Evolutionary conservation across 2,329 filamentous ascomycete genomes (phyloP).

Genomic region (Drechslera avenae): DNA sequence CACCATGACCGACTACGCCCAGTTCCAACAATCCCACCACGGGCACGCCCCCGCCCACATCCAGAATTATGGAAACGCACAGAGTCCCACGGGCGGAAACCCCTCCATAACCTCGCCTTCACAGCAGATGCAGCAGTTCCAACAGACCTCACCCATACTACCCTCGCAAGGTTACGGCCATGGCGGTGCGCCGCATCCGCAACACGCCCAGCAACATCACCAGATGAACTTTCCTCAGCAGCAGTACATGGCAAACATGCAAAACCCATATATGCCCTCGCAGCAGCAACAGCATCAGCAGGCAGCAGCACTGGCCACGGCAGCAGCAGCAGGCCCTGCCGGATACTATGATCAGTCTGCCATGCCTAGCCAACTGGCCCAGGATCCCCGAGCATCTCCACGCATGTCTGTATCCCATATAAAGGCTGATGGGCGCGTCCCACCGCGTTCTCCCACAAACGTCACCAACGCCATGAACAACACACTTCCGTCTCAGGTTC

Average conservation of each 20-base stretch:
- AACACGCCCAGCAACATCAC: conserved; percentile 65
- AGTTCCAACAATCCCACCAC: conserved; percentile 55
- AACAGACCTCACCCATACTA: conserved; percentile 78
- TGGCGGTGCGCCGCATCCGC: conserved; percentile 64
- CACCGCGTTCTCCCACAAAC: conserved; percentile 76
- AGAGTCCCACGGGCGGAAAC: conserved; percentile 44
- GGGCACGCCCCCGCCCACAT: conserved; percentile 50
- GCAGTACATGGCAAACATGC: conserved; percentile 78
- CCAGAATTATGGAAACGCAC: conserved; percentile 47
- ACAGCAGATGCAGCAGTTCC: conserved; percentile 53
- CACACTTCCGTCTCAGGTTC: conserved; percentile 46
- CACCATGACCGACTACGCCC: conserved; percentile 55
- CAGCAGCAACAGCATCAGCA: conserved; percentile 93
- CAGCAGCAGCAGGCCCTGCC: conserved; percentile 82
- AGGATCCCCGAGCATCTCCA: conserved; percentile 69
- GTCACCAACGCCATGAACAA: conserved; percentile 64
- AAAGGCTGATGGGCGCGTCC: conserved; percentile 70
- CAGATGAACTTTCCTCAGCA: conserved; percentile 79
- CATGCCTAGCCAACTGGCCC: conserved; percentile 64
- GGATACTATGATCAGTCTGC: conserved; percentile 66
- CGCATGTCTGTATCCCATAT: conserved; percentile 71
- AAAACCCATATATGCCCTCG: conserved; percentile 74
- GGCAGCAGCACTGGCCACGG: conserved; percentile 91
- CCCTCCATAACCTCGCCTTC: conserved; percentile 72
- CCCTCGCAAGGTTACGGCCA: conserved; percentile 74